These are phyloP conservation scores for Aquanectria penicillioides DNA, from an alignment of 2,329 filamentous ascomycete species.

Conservation along the genomic window DNA sequence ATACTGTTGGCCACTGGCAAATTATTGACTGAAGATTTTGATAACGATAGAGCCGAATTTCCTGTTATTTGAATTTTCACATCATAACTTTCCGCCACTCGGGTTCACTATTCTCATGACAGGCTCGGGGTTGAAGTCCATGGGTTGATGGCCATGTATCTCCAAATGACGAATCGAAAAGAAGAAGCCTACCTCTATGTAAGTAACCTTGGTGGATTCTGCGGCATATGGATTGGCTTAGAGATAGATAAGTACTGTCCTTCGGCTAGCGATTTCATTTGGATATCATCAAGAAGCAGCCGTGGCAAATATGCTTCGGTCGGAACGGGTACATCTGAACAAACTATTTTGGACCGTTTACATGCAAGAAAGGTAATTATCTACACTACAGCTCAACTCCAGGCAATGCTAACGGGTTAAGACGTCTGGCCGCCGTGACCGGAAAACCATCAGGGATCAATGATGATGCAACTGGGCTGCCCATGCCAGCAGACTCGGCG, in stretches of 20 bases:
- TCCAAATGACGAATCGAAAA: conserved; percentile 18
- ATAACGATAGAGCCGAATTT: neutral
- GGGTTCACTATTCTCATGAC: conserved; percentile 7
- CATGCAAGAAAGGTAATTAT: conserved; percentile 30
- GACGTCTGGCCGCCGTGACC: conserved; percentile 13
- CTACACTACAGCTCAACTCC: neutral
- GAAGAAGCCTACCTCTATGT: conserved; percentile 19
- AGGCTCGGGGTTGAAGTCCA: conserved; percentile 13
- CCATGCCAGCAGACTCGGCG: conserved; percentile 6
- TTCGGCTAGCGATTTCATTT: conserved; percentile 24
- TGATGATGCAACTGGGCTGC: conserved; percentile 6
- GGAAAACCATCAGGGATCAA: conserved; percentile 10
- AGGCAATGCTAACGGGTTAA: neutral
- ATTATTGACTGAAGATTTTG: neutral
- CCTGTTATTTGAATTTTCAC: neutral
- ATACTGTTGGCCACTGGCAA: neutral
- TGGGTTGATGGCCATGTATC: conserved; percentile 19
- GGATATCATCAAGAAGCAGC: conserved; percentile 25
- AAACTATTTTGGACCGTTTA: conserved; percentile 44
- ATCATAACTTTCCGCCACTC: conserved; percentile 2
- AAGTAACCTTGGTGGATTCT: too few relatives aligned
- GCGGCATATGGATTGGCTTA: neutral
- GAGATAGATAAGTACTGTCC: neutral
- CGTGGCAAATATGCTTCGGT: conserved; percentile 19
- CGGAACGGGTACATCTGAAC: conserved; percentile 35